phyloP scores from a whole-genome alignment of 768 basidiomycete genomes.

The Trametes sanguinea region DNA sequence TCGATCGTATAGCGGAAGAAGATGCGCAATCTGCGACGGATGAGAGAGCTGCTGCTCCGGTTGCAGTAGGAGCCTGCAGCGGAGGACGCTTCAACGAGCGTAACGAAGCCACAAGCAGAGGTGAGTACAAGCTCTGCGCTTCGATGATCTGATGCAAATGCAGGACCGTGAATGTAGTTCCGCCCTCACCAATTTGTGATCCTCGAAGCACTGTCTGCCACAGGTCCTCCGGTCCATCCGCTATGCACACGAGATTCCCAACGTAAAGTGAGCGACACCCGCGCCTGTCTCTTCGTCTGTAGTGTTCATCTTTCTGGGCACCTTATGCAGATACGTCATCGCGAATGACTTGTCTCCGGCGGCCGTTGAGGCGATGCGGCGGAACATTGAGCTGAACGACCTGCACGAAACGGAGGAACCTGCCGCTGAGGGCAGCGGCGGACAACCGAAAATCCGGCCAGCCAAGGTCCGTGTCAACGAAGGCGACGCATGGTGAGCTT shows the following conservation, averaged over 20 bases:
- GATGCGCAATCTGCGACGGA: neutral
- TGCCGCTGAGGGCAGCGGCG: slow-evolving; percentile 2
- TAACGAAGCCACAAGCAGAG: slow-evolving; percentile 13
- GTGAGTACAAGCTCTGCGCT: slow-evolving; percentile 1
- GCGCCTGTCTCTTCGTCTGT: neutral
- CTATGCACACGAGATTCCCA: slow-evolving; percentile 95
- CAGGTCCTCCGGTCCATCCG: slow-evolving; percentile 94
- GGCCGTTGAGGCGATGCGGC: slow-evolving; percentile 82
- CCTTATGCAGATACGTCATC: slow-evolving; percentile 69
- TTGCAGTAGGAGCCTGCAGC: neutral
- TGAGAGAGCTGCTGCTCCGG: neutral
- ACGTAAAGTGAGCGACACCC: slow-evolving; percentile 60
- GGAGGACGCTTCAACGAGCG: slow-evolving; percentile 1
- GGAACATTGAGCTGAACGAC: slow-evolving; percentile 83
- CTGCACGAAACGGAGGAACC: slow-evolving; percentile 44
- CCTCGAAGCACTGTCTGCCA: slow-evolving; percentile 93
- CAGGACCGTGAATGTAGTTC: slow-evolving; percentile 39
- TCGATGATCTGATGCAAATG: no score
- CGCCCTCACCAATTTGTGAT: slow-evolving; percentile 70
- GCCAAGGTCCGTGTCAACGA: slow-evolving; percentile 82
- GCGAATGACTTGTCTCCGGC: slow-evolving; percentile 90
- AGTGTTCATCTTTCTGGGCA: neutral
- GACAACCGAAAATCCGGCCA: slow-evolving; percentile 19
- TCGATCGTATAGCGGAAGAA: slow-evolving; percentile 5
- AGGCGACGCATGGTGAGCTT: slow-evolving; percentile 84